A percentile compares a stretch with the other conserved stretches of the same genome.
phyloP scores from a whole-genome alignment of 2,329 filamentous ascomycete species.

The Monosporascus sp. region DNA sequence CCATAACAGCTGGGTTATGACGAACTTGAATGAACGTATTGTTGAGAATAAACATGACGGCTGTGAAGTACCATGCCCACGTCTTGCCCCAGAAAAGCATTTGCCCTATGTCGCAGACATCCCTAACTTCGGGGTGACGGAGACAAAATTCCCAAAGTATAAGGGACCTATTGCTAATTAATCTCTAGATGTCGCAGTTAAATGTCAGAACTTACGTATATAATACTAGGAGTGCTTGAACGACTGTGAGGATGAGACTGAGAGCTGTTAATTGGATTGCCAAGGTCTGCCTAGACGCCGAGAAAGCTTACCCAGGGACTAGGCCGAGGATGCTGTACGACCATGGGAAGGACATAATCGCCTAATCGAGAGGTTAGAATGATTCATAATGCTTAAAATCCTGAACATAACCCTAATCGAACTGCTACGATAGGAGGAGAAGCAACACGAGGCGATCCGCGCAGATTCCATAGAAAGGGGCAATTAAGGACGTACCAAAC shows the following conservation, averaged over 20 bases:
- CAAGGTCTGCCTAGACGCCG: slow-evolving; percentile 7
- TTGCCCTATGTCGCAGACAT: slow-evolving; percentile 93
- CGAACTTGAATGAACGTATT: slow-evolving; percentile 81
- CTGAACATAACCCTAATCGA: neutral
- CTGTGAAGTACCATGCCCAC: slow-evolving; percentile 64
- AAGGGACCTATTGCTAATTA: slow-evolving; percentile 13
- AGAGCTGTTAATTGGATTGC: slow-evolving; percentile 2
- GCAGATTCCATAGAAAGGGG: neutral
- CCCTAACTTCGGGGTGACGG: slow-evolving; percentile 82
- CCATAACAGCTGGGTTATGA: slow-evolving; percentile 5
- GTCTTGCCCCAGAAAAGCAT: slow-evolving; percentile 85
- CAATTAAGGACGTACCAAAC: slow-evolving; percentile 45
- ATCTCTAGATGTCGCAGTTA: slow-evolving; percentile 1
- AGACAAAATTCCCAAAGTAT: slow-evolving; percentile 70
- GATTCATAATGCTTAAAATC: neutral
- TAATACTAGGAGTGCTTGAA: slow-evolving; percentile 72
- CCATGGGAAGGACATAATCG: slow-evolving; percentile 94
- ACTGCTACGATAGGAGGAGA: neutral
- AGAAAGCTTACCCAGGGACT: slow-evolving; percentile 59
- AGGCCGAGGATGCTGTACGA: slow-evolving; percentile 85
- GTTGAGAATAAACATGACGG: slow-evolving; percentile 87
- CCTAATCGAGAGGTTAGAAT: slow-evolving; percentile 25
- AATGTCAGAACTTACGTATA: slow-evolving; percentile 68
- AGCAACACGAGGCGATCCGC: neutral
- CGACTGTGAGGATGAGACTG: slow-evolving; percentile 69